Evolutionary conservation across 2,329 filamentous ascomycete species (phyloP), one percentile per base, ranked within the genome.

Genomic region (Microcyclospora pomicola): DNA sequence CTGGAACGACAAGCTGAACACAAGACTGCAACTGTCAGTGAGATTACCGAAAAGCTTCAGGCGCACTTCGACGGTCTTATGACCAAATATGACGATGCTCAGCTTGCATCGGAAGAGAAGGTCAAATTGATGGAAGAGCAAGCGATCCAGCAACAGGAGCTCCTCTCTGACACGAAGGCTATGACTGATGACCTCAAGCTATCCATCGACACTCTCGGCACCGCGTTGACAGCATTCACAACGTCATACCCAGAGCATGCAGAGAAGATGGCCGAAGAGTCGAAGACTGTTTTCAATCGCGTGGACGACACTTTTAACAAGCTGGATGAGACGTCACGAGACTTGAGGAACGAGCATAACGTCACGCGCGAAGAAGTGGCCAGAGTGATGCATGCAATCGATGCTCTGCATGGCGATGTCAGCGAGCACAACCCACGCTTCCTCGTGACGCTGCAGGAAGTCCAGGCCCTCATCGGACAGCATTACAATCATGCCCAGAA

Each of bases 401-500:
- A 82, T 48, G 77, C 75, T 15, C 66, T 96, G 1, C 82, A 92
- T 53, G 80, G 72, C 42, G 77, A 91, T 41, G 72, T 93, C 24
- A 73, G 73, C 7, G 86, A 95, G 56, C 80, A 81, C 47, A 81
- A 95, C 49, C 91, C 91, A 1, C 82, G 92, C 62, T 82, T 96
- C 47, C 72, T 95, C 40, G 79, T 88, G 37, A 75, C 82, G 0
- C 75, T 98, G 47, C 81, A 85, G 50, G 83, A 95, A 51, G 77
- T 96, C n/a, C 69, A 92, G 30, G 68, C 76, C 6, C 70, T 92
- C 15, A 82, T 94, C 38, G 80, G 77, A 15, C 75, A 92, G 55
- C 87, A 96, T 56, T 94, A 82, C 52, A 85, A 93, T 49, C 83
- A 93, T 54, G 82, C 85, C 11, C 85, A 87, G 59, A 70, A 73